Evolutionary conservation across 768 basidiomycete genomes (phyloP).

Genomic region (Phaeotremella fagi): DNA sequence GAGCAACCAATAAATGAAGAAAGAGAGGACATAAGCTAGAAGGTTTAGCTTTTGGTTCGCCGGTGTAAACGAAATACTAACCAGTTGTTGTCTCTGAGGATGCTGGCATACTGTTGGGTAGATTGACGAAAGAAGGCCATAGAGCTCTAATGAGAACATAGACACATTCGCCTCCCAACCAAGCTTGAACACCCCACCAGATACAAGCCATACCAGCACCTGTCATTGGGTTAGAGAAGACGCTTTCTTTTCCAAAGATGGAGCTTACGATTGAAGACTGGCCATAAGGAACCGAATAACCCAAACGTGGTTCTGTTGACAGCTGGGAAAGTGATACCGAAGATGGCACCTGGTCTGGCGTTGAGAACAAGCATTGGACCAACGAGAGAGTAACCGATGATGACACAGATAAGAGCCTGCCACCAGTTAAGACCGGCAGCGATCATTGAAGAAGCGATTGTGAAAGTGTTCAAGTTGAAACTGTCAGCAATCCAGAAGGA

Average conservation of each 20-base stretch:
- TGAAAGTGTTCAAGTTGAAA: constrained; percentile 51
- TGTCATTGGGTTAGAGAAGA: too few species aligned
- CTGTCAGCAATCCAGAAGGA: constrained; percentile 72
- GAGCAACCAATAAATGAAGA: constrained; percentile 82
- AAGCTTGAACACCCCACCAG: constrained; percentile 52
- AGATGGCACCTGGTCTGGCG: constrained; percentile 69
- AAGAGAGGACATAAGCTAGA: constrained; percentile 53
- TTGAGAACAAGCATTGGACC: constrained; percentile 72
- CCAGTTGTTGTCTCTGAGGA: constrained; percentile 70
- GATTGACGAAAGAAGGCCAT: constrained; percentile 57
- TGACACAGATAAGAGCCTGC: constrained; percentile 60
- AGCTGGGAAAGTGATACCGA: constrained; percentile 59
- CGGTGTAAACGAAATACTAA: constrained; percentile 50
- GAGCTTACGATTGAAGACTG: constrained; percentile 56
- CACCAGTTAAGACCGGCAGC: constrained; percentile 36
- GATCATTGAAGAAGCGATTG: constrained; percentile 47
- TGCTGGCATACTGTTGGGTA: constrained; percentile 63
- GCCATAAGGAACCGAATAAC: constrained; percentile 72
- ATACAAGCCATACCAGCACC: constrained; percentile 40
- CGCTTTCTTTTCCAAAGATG: neutral
- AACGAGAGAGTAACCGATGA: constrained; percentile 56
- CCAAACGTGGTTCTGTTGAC: constrained; percentile 65
- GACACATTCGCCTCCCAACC: constrained; percentile 75
- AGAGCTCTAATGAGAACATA: constrained; percentile 69
- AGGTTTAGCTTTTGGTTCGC: neutral